phyloP scores from a whole-genome alignment of 2,329 filamentous ascomycete species.

The Escovopsis sp. region DNA sequence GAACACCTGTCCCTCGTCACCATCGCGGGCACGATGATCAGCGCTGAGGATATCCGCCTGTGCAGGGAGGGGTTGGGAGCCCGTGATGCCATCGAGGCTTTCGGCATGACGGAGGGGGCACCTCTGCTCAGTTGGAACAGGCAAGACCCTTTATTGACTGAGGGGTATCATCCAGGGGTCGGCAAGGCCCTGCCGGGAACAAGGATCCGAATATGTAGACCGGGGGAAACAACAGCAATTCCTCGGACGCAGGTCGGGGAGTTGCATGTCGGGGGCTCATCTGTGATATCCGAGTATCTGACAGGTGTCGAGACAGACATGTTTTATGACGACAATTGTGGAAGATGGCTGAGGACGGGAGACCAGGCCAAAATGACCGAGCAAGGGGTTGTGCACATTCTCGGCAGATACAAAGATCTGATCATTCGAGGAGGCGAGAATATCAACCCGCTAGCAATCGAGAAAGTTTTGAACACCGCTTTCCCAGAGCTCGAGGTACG shows the following conservation, averaged over 20 bases:
- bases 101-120: slow-evolving; percentile 31
- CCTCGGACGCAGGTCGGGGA: slow-evolving; percentile 20
- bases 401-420: slow-evolving; percentile 29
- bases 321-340: slow-evolving; percentile 21
- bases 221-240: slow-evolving; percentile 14
- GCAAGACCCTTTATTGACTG: slow-evolving; percentile 14
- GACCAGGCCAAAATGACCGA: slow-evolving; percentile 25
- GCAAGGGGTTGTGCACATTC: slow-evolving; percentile 21
- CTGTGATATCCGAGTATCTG: slow-evolving; percentile 21
- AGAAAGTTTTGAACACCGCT: slow-evolving; percentile 17
- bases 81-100: slow-evolving; percentile 19
- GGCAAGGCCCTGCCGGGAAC: slow-evolving; percentile 26
- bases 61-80: slow-evolving; percentile 18
- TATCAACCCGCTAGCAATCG: slow-evolving; percentile 23
- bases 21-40: slow-evolving; percentile 19
- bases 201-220: slow-evolving; percentile 21
- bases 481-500: slow-evolving; percentile 17
- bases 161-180: slow-evolving; percentile 23
- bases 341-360: slow-evolving; percentile 24
- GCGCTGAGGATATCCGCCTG: slow-evolving; percentile 15
- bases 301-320: slow-evolving; percentile 10
- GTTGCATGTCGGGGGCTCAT: slow-evolving; percentile 23
- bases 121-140: slow-evolving; percentile 25
- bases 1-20: slow-evolving; percentile 15
- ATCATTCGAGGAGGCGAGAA: slow-evolving; percentile 31